These are phyloP conservation scores for Hypsizygus ulmarius DNA, from an alignment of 1,284 basidiomycete genomes.

Conservation along the genomic window DNA sequence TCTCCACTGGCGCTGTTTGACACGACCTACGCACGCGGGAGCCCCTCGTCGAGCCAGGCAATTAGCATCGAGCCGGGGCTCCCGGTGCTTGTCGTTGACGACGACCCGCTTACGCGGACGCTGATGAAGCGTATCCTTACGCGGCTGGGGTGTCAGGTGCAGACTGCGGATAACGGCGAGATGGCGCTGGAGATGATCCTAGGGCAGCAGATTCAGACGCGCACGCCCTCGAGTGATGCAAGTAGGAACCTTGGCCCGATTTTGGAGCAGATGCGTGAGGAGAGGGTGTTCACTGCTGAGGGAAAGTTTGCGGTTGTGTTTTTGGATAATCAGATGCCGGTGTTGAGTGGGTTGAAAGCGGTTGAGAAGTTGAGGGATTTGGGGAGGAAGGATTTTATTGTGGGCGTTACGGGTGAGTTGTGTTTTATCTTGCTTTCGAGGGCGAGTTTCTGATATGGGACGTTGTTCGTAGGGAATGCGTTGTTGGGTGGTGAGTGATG, in stretches of 20 bases:
- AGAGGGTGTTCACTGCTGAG: constrained; percentile 22
- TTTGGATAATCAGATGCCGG: constrained; percentile 87
- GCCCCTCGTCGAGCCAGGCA: constrained; percentile 31
- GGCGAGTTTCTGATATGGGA: constrained; percentile 21
- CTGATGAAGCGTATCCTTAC: constrained; percentile 82
- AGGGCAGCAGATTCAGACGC: constrained; percentile 29
- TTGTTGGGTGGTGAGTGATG: constrained; percentile 37
- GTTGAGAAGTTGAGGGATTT: constrained; percentile 64
- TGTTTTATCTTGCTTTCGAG: background rate
- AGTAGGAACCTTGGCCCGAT: constrained; percentile 32
- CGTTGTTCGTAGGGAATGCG: constrained; percentile 39
- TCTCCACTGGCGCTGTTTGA: constrained; percentile 32
- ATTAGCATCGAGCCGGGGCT: constrained; percentile 42
- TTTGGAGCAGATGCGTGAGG: constrained; percentile 27
- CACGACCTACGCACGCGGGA: constrained; percentile 28
- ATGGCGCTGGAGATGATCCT: constrained; percentile 76
- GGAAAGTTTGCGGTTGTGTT: constrained; percentile 70
- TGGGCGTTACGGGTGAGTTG: constrained; percentile 67
- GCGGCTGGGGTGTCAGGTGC: constrained; percentile 75
- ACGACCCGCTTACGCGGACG: constrained; percentile 75
- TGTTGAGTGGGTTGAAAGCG: constrained; percentile 75
- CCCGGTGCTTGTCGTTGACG: constrained; percentile 73
- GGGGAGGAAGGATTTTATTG: constrained; percentile 71
- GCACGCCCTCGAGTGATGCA: constrained; percentile 35
- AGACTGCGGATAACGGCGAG: constrained; percentile 86